A percentile compares a stretch with the other conserved stretches of the same genome.
Conservation (phyloP, 192 early-diverging fungal species). For the Coemansia sp. region DNA sequence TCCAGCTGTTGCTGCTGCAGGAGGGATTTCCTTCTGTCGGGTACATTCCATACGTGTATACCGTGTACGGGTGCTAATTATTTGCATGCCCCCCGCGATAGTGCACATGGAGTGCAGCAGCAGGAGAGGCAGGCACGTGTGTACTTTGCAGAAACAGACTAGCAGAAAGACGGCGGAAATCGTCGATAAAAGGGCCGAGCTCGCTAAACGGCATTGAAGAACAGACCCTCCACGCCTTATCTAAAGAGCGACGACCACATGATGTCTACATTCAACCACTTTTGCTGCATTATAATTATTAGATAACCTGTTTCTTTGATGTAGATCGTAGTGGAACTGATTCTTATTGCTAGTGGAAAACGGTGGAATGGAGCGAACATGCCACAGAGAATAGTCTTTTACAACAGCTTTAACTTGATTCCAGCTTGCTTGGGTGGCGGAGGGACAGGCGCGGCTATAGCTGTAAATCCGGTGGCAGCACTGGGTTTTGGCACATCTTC, state of each 20-base stretch:
- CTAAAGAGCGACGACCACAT: not conserved
- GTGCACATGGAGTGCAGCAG: not conserved
- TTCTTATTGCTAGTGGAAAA: too few species aligned
- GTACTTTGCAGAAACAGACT: not conserved
- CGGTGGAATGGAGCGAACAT: not conserved
- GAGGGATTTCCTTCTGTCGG: not conserved
- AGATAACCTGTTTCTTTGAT: not conserved
- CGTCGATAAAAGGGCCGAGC: slow-evolving; percentile 9
- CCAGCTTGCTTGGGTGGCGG: slow-evolving; percentile 31
- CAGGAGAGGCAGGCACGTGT: not conserved
- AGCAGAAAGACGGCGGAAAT: not conserved
- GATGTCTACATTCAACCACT: not conserved
- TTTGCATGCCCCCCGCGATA: not conserved
- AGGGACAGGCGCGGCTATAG: slow-evolving; percentile 42
- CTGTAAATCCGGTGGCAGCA: not conserved
- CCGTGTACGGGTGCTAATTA: not conserved
- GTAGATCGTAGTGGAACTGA: not conserved
- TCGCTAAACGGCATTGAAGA: not conserved
- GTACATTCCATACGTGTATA: not conserved
- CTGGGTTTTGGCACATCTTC: not conserved
- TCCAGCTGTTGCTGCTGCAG: not conserved
- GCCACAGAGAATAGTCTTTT: not conserved
- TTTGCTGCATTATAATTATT: not conserved
- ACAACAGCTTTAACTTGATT: slow-evolving; percentile 42
- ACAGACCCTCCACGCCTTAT: not conserved